Conservation (phyloP, 2,329 filamentous ascomycete genomes). For the Pyricularia grisea region DNA sequence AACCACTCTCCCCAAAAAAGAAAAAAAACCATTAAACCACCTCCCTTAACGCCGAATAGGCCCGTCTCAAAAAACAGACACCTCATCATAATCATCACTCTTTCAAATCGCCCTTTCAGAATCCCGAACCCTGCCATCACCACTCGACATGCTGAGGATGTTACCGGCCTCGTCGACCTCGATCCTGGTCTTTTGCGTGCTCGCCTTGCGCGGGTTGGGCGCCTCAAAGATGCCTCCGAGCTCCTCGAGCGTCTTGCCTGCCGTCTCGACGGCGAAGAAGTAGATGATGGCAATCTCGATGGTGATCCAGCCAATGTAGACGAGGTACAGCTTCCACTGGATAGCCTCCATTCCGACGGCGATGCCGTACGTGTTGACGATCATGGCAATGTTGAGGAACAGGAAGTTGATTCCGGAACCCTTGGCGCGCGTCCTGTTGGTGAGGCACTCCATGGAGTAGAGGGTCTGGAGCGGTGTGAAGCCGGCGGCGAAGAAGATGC, state of each 20-base stretch:
- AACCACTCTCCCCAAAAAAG: too few species aligned
- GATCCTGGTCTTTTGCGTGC: neutral
- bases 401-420: constrained; percentile 20
- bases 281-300: neutral
- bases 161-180: neutral
- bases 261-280: constrained; percentile 26
- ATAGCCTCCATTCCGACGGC: constrained; percentile 3
- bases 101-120: neutral
- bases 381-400: constrained; percentile 13
- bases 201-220: constrained; percentile 12
- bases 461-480: constrained; percentile 4
- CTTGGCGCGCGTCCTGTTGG: constrained; percentile 25
- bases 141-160: neutral
- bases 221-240: constrained; percentile 26
- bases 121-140: neutral
- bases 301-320: constrained; percentile 27
- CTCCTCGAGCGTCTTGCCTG: constrained; percentile 26
- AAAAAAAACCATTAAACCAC: neutral
- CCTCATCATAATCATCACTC: too few species aligned
- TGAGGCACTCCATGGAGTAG: constrained; percentile 21
- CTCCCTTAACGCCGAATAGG: neutral
- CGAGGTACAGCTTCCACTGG: constrained; percentile 22
- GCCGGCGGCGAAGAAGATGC: neutral
- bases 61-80: too few species aligned
- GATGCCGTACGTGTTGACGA: constrained; percentile 21